These are phyloP conservation scores for Leccinum subtestaceum DNA, from an alignment of 768 basidiomycete species.

Conservation along the genomic window DNA sequence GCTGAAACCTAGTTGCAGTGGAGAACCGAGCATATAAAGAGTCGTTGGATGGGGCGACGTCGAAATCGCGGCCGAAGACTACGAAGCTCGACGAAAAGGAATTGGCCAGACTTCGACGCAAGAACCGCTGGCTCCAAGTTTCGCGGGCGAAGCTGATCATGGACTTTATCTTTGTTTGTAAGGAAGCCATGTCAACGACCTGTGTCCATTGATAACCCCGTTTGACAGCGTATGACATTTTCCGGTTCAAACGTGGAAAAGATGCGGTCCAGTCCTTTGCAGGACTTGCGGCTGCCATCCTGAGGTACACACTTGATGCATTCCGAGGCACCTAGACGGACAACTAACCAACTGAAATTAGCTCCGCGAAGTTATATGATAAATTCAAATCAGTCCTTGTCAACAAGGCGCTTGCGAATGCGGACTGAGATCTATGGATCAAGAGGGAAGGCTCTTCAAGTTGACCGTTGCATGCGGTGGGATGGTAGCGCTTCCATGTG, in stretches of 20 bases:
- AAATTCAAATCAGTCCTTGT: conserved; percentile 61
- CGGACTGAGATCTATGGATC: conserved; percentile 14
- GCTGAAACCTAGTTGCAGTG: conserved; percentile 40
- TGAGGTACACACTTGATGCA: conserved; percentile 52
- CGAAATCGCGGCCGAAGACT: conserved; percentile 61
- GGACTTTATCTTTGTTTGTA: conserved; percentile 89
- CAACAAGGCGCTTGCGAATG: conserved; percentile 39
- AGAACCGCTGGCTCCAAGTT: conserved; percentile 75
- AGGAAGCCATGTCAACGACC: conserved; percentile 21
- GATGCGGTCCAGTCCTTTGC: conserved; percentile 60
- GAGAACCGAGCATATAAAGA: conserved; percentile 71
- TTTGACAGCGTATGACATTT: conserved; percentile 73
- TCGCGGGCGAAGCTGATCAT: conserved; percentile 70
- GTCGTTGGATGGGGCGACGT: conserved; percentile 67
- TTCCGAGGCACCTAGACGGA: neutral
- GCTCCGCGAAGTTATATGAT: conserved; percentile 73
- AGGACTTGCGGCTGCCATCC: conserved; percentile 66
- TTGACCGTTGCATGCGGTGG: neutral
- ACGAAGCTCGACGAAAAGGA: conserved; percentile 68
- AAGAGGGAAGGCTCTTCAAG: neutral
- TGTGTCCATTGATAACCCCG: conserved; percentile 7
- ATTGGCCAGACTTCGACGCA: conserved; percentile 59
- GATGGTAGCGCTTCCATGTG: neutral
- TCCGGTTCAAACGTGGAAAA: conserved; percentile 60
- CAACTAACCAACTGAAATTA: conserved; percentile 29